Evolutionary conservation across 1,139 yeast species (phyloP).

Genomic region (Insectozyma bohioensis): DNA sequence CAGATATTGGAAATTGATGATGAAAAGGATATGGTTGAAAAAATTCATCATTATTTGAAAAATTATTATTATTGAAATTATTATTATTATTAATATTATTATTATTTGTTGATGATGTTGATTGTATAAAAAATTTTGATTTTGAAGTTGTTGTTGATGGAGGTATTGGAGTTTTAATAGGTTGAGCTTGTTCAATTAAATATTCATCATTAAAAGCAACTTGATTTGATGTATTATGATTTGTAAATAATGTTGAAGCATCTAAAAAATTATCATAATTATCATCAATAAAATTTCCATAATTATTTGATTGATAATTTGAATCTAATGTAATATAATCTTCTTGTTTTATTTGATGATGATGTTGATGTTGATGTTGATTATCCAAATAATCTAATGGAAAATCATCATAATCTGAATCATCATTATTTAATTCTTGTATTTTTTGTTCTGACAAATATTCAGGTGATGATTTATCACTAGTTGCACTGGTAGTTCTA

Average conservation of each 20-base stretch:
- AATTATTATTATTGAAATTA: too few species aligned
- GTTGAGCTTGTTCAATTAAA: conserved; percentile 49
- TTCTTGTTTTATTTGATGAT: conserved; percentile 16
- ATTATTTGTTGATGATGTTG: conserved; percentile 4
- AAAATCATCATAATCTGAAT: conserved; percentile 52
- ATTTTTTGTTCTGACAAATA: conserved; percentile 14
- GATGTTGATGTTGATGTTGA: conserved; percentile 9
- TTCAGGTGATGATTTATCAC: conserved; percentile 20
- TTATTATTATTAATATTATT: too few species aligned
- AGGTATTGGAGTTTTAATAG: conserved; percentile 28
- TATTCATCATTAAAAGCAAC: conserved; percentile 43
- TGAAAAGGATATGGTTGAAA: conserved; percentile 15
- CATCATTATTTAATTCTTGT: conserved; percentile 12
- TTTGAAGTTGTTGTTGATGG: conserved; percentile 15
- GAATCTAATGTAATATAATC: conserved; percentile 40
- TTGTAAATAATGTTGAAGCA: conserved; percentile 23
- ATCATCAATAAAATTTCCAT: conserved; percentile 25
- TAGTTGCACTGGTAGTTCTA: conserved; percentile 6
- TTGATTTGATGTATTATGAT: conserved; percentile 21
- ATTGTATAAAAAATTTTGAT: conserved; percentile 3
- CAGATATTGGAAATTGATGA: conserved; percentile 18
- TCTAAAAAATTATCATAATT: conserved; percentile 31
- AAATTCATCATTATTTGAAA: not conserved
- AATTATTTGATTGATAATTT: conserved; percentile 23
- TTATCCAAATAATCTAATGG: conserved; percentile 61